Base-by-base conservation (phyloP, 164 flowering plant species). In the Magnolia changhungtana region DNA sequence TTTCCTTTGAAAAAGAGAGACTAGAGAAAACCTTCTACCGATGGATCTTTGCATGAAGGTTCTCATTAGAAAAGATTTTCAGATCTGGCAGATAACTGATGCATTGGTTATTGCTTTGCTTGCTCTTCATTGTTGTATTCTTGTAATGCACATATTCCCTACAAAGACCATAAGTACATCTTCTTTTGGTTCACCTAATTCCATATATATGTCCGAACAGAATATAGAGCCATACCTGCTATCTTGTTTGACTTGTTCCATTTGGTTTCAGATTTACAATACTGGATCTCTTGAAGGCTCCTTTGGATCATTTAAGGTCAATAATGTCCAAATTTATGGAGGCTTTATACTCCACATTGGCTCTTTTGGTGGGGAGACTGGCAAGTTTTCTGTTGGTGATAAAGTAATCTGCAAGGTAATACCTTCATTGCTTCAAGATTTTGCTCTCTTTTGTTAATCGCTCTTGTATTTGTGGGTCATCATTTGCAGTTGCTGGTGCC, bases 281-380 rank as follows among this genome's bases (percentile, higher is more conserved):
- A 90, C 90, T 64, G 99, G 99, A 76, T 76, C 80, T 66, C 79
- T 96, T 80, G 90, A 90, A 65, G 89, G 94, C 69, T 81, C 90
- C 50, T 80, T 63, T 81, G 95, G 97, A 65, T 79, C 82, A 55
- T 93, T 96, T 81, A 81, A 96, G 85, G 98, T 96, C 52, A 74
- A 77, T 50, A 89, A 92, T 85, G 98, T 93, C 76, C 99, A 96
- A 84, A 77, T 88, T 29, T 94, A 29, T 87, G 97, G 97, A 50
- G 99, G 99, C 21, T 94, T 87, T 84, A 82, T 93, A 75, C 84
- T 96, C 73, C 98, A 96, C 74, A 88, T 96, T 82, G 99, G 99
- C 71, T 69, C 24, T 23, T 73, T 92, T 75, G 19, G 74, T 75
- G 86, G 82, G 37, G 83, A 75, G 73, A 74, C 78, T 24, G n/a